Evolutionary conservation across 179 eudicot species (phyloP).

Genomic region (Camellia oleifera): DNA sequence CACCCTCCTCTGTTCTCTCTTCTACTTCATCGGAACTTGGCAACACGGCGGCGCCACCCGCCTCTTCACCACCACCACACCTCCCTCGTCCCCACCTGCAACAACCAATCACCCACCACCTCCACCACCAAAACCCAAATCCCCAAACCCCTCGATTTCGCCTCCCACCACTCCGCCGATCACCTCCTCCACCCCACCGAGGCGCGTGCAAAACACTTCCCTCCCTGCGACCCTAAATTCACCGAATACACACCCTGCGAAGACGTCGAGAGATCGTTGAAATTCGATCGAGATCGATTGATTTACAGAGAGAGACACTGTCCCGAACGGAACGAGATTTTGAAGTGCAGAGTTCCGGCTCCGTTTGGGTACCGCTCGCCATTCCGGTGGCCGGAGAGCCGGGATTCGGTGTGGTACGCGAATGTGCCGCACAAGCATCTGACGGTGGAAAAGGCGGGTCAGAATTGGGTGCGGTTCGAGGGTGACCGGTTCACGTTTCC

Average conservation of each 20-base stretch:
- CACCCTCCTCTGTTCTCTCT: conserved; percentile 44
- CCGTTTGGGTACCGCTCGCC: conserved; percentile 65
- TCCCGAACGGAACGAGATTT: conserved; percentile 42
- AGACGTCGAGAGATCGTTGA: conserved; percentile 55
- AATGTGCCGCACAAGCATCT: conserved; percentile 90
- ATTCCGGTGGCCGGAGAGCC: conserved; percentile 82
- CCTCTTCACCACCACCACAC: conserved; percentile 19
- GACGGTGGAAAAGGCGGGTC: conserved; percentile 86
- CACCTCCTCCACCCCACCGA: conserved; percentile 16
- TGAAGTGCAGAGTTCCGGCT: conserved; percentile 73
- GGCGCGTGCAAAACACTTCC: conserved; percentile 46
- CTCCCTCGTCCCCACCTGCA: conserved; percentile 17
- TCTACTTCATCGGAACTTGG: conserved; percentile 59
- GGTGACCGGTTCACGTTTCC: conserved; percentile 81
- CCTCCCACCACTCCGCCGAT: conserved; percentile 49
- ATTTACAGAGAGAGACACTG: conserved; percentile 84
- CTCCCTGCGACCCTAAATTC: conserved; percentile 43
- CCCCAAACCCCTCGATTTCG: conserved; percentile 47
- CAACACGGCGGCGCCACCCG: conserved; percentile 28
- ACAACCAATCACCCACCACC: conserved; percentile 22
- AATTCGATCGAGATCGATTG: conserved; percentile 48
- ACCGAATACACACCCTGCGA: conserved; percentile 87
- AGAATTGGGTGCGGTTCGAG: conserved; percentile 87
- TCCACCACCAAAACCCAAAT: conserved; percentile 6
- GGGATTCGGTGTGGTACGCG: conserved; percentile 75